These are phyloP conservation scores for Macrotyloma uniflorum DNA, from an alignment of 306 rosid genomes.

Conservation along the genomic window DNA sequence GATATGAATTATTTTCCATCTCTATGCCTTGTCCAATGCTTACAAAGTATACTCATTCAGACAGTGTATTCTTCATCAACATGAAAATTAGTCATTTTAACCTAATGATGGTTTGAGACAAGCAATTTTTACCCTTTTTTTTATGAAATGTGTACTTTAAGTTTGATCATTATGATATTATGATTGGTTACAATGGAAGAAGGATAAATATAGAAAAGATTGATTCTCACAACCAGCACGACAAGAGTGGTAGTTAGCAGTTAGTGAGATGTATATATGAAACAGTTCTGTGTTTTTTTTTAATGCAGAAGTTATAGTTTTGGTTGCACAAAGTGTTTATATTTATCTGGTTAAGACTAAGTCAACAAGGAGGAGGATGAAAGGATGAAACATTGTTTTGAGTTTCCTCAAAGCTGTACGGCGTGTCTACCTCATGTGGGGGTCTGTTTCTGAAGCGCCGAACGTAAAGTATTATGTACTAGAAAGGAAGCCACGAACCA, in stretches of 20 bases:
- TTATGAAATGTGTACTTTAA: no score
- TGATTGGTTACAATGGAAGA: background rate
- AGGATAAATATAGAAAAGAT: background rate
- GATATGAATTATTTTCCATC: no score
- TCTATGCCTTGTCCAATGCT: no score
- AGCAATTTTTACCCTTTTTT: no score
- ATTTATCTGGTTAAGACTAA: slow-evolving; percentile 1
- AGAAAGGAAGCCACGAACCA: slow-evolving; percentile 6
- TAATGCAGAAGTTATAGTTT: no score
- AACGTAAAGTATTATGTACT: background rate
- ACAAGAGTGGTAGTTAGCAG: background rate
- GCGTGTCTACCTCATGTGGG: slow-evolving; percentile 25
- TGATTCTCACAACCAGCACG: background rate
- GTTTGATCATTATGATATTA: background rate
- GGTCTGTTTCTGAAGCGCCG: slow-evolving; percentile 27
- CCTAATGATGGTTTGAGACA: no score
- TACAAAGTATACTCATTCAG: no score
- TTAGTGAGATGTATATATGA: no score
- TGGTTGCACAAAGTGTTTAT: no score
- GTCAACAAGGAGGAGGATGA: slow-evolving; percentile 21
- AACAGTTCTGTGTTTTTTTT: no score
- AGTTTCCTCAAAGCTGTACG: slow-evolving; percentile 41
- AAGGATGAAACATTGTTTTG: background rate
- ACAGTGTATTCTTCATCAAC: no score
- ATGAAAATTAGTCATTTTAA: no score